Percentiles rank a stretch among this genome's conserved stretches.
phyloP scores from a whole-genome alignment of 371 early-diverging fungal genomes.

The Apophysomyces trapeziformis region DNA sequence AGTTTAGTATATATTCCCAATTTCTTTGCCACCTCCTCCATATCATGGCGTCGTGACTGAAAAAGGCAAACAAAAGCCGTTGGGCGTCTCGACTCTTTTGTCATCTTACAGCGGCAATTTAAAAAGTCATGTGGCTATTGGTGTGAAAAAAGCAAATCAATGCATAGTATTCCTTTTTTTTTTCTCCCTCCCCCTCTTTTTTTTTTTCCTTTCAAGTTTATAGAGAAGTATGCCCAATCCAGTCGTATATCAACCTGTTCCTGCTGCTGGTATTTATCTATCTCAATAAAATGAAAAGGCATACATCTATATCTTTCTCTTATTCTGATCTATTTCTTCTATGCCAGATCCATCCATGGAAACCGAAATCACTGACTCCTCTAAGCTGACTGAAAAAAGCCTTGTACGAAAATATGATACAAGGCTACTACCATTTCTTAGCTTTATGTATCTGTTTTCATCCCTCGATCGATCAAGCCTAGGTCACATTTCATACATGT shows the following conservation, averaged over 20 bases:
- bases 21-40: constrained; percentile 22
- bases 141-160: neutral
- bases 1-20: constrained; percentile 19
- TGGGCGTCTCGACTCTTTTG: no score
- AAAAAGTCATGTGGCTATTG: constrained; percentile 4
- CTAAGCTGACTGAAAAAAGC: constrained; percentile 16
- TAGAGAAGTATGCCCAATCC: neutral
- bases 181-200: neutral
- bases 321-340: neutral
- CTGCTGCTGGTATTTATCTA: neutral
- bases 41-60: constrained; percentile 4
- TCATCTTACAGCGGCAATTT: neutral
- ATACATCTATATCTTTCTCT: neutral
- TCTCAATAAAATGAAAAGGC: neutral
- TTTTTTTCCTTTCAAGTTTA: neutral
- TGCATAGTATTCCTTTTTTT: neutral
- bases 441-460: constrained; percentile 55
- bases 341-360: neutral
- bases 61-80: neutral
- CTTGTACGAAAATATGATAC: constrained; percentile 53
- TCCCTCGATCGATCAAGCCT: constrained; percentile 56
- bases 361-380: neutral
- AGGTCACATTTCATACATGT: constrained; percentile 25
- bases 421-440: constrained; percentile 50
- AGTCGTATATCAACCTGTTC: neutral